Evolutionary conservation across 2,329 filamentous ascomycete species (phyloP), one percentile per base, ranked within the genome.

Genomic region (Xylariaceae sp.): DNA sequence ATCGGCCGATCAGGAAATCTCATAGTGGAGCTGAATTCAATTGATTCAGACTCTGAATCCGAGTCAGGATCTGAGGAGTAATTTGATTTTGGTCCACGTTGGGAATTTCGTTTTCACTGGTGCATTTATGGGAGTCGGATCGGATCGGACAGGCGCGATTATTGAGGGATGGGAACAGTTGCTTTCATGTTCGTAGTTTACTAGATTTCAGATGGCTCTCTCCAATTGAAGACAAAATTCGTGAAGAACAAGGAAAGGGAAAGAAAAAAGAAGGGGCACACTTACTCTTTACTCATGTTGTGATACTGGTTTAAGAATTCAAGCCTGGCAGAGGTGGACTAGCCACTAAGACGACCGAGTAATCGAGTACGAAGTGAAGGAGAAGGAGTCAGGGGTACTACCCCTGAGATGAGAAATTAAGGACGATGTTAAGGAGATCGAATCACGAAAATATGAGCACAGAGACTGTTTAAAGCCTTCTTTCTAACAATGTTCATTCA

Each of bases 1-100:
- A 87, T 97, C 71, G 91, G 93, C 2, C 81, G 87, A 66, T 92
- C 90, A 64, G 91, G 88, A 2, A 96, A 95, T 74, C 76, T 99
- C 59, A 89, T 97, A 66, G 92, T 97, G 10, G 94, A 99, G 76
- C 30, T 58, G 23, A 50, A 51, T 9, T 56, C 59, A 11, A 53
- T 17, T 10, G 81, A 82, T 59, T 79, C 85, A 30, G 82, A 83
- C 11, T 79, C 81, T 1, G 79, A 81, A 1, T 79, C 80, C 0
- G 79, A 81, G 2, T 79, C 80, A 0, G 58, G 60, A 13, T 60
- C 58, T 39, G 59, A 59, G 51, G 56, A 56, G 35, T 30, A 30
- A 30, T 30, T 30, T 30, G 23, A 8, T 42, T 8, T 8, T 9
- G 11, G 37, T 42, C 37, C 37, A 13, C 8, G 37, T 8, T 10